Evolutionary conservation across 176 grass and related monocot species (phyloP).

Genomic region (Avena atlantica): DNA sequence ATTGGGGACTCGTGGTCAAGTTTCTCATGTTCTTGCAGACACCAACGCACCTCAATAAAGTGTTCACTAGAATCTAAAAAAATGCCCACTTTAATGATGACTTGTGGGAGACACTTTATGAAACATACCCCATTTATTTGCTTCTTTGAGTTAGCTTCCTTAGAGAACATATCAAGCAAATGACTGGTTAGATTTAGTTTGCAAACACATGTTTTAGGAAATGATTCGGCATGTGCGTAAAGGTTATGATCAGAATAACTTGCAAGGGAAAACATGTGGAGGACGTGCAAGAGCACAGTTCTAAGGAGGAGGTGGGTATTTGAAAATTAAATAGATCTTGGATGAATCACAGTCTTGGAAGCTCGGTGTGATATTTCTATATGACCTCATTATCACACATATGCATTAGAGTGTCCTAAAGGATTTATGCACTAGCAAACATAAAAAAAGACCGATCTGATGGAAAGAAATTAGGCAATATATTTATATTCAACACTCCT

Average conservation of each 20-base stretch:
- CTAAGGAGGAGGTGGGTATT: no score
- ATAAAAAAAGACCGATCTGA: no score
- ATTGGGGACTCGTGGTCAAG: constrained; percentile 11
- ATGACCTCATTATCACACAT: constrained; percentile 51
- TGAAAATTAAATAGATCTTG: no score
- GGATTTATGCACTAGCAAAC: no score
- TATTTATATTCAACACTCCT: no score
- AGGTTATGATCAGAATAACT: background rate
- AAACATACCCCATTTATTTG: background rate
- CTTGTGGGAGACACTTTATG: background rate
- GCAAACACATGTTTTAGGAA: background rate
- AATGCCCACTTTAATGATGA: constrained; percentile 33
- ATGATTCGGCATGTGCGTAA: background rate
- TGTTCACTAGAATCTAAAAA: constrained; percentile 15
- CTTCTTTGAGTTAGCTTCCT: constrained; percentile 5
- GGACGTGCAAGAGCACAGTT: no score
- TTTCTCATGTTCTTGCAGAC: constrained; percentile 34
- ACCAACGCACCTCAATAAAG: constrained; percentile 20
- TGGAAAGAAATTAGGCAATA: no score
- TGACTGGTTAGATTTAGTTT: background rate
- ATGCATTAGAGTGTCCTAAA: constrained; percentile 64
- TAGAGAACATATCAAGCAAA: background rate
- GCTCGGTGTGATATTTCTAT: no score
- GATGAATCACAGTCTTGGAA: no score
- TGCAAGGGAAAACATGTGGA: background rate